Evolutionary conservation across 139 green algal species (phyloP).

Genomic region (Coelastrella sp.): DNA sequence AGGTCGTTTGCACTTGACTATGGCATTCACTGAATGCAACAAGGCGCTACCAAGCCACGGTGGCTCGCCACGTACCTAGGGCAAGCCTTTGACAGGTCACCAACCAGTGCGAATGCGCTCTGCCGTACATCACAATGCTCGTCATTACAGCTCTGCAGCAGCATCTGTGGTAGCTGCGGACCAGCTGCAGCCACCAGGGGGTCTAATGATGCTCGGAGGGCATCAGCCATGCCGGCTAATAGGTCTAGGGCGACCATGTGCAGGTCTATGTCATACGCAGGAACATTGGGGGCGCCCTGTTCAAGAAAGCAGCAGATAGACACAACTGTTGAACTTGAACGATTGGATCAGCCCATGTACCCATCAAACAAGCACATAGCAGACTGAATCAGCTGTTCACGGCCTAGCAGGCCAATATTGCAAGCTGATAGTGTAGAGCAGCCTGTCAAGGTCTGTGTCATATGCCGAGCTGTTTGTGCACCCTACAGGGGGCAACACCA

Average conservation of each 20-base stretch:
- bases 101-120: slow-evolving; percentile 93
- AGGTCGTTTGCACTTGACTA: too few species aligned
- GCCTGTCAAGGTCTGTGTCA: too few species aligned
- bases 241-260: slow-evolving; percentile 86
- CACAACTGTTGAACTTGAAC: too few species aligned
- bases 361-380: too few species aligned
- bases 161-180: neutral
- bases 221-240: slow-evolving; percentile 84
- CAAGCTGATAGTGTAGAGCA: too few species aligned
- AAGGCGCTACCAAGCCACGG: too few species aligned
- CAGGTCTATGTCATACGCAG: slow-evolving; percentile 59
- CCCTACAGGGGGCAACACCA: too few species aligned
- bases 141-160: slow-evolving; percentile 47
- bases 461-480: too few species aligned
- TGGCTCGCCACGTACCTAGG: slow-evolving; percentile 3
- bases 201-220: slow-evolving; percentile 77
- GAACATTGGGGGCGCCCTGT: neutral
- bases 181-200: slow-evolving; percentile 68
- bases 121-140: slow-evolving; percentile 80
- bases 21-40: too few species aligned
- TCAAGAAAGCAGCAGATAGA: neutral
- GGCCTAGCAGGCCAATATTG: too few species aligned
- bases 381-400: too few species aligned
- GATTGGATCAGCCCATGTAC: too few species aligned
- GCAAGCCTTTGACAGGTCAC: slow-evolving; percentile 87